Percentiles rank a stretch among this genome's conserved stretches.
These are phyloP conservation scores for Parathielavia appendiculata DNA, from an alignment of 495 filamentous ascomycete species.

Conservation along the genomic window DNA sequence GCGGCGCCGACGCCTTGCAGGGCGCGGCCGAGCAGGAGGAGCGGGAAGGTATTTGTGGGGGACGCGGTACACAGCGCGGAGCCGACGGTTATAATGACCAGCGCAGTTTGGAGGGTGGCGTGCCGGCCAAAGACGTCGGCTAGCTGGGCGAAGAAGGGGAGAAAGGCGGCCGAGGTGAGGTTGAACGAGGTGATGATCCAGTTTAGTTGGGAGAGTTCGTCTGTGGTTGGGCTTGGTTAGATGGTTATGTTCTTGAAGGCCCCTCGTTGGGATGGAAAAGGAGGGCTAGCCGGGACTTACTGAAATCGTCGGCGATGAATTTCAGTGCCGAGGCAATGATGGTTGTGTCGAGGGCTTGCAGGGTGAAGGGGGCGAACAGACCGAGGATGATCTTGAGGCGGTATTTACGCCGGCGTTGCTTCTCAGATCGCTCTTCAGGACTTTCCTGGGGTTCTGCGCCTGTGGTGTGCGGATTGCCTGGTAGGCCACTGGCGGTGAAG, in stretches of 20 bases:
- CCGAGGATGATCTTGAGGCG: constrained; percentile 51
- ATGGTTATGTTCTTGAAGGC: background rate
- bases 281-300: constrained; percentile 37
- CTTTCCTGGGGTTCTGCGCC: constrained; percentile 22
- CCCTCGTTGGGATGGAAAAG: background rate
- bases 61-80: constrained; percentile 42
- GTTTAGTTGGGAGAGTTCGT: constrained; percentile 52
- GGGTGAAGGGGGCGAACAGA: constrained; percentile 48
- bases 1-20: constrained; percentile 53
- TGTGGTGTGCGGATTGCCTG: background rate
- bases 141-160: constrained; percentile 57
- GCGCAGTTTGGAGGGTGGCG: constrained; percentile 17
- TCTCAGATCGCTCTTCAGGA: background rate
- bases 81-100: constrained; percentile 21
- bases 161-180: constrained; percentile 56
- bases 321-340: constrained; percentile 57
- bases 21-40: constrained; percentile 53
- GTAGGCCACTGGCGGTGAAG: background rate
- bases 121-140: constrained; percentile 54
- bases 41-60: constrained; percentile 46
- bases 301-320: constrained; percentile 55
- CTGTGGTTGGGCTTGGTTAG: constrained; percentile 27
- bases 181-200: constrained; percentile 62
- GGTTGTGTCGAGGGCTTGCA: constrained; percentile 53
- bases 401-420: constrained; percentile 28